phyloP scores from a whole-genome alignment of 1,284 basidiomycete species.

The Cutaneotrichosporon sp. region DNA sequence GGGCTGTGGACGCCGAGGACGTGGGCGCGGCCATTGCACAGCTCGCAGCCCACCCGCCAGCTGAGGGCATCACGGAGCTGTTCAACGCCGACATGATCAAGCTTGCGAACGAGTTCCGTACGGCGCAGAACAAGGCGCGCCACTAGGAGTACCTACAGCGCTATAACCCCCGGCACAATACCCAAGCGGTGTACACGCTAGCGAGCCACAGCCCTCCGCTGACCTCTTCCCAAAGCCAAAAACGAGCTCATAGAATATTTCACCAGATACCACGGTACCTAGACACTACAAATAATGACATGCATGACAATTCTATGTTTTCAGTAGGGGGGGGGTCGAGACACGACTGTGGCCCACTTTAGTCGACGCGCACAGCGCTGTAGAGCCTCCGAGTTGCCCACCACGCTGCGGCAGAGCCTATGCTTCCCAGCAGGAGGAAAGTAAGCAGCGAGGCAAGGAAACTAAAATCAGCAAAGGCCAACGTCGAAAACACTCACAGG shows the following conservation, averaged over 20 bases:
- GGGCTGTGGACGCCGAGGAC: slow-evolving; percentile 27
- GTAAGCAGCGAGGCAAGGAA: slow-evolving; percentile 73
- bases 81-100: slow-evolving; percentile 28
- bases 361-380: slow-evolving; percentile 56
- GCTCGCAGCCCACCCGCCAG: slow-evolving; percentile 28
- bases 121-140: slow-evolving; percentile 7
- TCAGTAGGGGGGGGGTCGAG: neutral
- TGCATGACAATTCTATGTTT: slow-evolving; percentile 8
- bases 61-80: slow-evolving; percentile 21
- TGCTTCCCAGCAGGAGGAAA: slow-evolving; percentile 82
- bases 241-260: too few relatives aligned
- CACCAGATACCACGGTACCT: too few relatives aligned
- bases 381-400: slow-evolving; percentile 80
- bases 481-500: slow-evolving; percentile 50
- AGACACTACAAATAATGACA: too few relatives aligned
- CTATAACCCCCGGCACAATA: neutral
- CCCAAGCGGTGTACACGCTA: neutral
- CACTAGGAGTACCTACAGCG: neutral
- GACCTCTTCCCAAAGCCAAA: too few relatives aligned
- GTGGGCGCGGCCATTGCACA: slow-evolving; percentile 42
- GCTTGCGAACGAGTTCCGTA: slow-evolving; percentile 26
- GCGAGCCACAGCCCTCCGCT: too few relatives aligned
- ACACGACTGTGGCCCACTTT: slow-evolving; percentile 2
- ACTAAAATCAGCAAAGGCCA: slow-evolving; percentile 19
- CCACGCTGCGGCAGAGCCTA: slow-evolving; percentile 80